These are phyloP conservation scores for Urtica urens DNA, from an alignment of 306 rosid species.

Conservation along the genomic window DNA sequence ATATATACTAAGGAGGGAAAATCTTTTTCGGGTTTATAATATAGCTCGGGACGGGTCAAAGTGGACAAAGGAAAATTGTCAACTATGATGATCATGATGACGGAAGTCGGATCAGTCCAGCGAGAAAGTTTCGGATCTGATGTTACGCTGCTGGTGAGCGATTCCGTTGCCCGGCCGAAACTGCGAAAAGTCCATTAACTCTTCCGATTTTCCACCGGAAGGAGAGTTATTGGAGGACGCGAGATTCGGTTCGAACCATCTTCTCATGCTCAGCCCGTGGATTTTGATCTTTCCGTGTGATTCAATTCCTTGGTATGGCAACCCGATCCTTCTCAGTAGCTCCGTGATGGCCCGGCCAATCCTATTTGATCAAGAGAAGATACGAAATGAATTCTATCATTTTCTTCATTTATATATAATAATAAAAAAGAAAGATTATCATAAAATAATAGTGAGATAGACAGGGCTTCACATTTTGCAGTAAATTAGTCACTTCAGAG, in stretches of 20 bases:
- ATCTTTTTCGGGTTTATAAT: conserved; percentile 17
- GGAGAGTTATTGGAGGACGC: too few relatives aligned
- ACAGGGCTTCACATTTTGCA: too few relatives aligned
- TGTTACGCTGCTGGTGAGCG: conserved; percentile 61
- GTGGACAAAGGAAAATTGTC: not conserved
- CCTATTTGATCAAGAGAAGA: conserved; percentile 39
- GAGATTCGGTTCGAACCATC: conserved; percentile 83
- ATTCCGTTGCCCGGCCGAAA: conserved; percentile 61
- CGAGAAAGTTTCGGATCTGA: conserved; percentile 56
- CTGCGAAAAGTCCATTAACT: conserved; percentile 37
- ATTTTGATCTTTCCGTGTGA: conserved; percentile 74
- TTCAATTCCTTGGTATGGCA: conserved; percentile 63
- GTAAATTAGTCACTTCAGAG: too few relatives aligned
- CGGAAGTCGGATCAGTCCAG: too few relatives aligned
- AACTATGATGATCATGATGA: too few relatives aligned
- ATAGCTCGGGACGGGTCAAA: conserved; percentile 3
- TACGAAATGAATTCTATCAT: not conserved
- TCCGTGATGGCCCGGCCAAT: conserved; percentile 71
- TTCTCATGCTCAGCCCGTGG: conserved; percentile 43
- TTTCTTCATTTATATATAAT: too few relatives aligned
- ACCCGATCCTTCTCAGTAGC: conserved; percentile 63
- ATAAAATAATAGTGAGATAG: too few relatives aligned
- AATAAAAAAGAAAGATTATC: too few relatives aligned
- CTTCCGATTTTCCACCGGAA: conserved; percentile 51
- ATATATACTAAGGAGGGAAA: conserved; percentile 15